These are phyloP conservation scores for Ophiostoma pallidulum DNA, from an alignment of 2,329 filamentous ascomycete species.

Conservation along the genomic window DNA sequence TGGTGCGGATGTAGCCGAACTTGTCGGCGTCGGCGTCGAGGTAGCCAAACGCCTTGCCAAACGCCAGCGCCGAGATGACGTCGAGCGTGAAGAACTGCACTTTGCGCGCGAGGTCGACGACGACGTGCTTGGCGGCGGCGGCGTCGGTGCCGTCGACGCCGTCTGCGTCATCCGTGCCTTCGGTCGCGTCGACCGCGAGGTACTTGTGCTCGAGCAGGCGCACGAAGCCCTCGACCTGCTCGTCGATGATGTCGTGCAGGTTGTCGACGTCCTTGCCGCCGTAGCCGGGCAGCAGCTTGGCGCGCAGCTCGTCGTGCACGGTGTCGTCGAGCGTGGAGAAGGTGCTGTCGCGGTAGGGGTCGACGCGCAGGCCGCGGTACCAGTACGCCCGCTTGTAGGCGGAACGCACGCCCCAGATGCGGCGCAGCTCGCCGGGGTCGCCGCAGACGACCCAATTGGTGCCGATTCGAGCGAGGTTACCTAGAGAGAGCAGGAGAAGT, in stretches of 20 bases:
- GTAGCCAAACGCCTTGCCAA: conserved; percentile 40
- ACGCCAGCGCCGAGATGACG: conserved; percentile 42
- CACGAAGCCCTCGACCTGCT: conserved; percentile 35
- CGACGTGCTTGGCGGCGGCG: conserved; percentile 21
- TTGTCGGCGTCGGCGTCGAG: conserved; percentile 36
- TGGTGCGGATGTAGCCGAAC: conserved; percentile 32
- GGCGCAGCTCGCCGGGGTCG: conserved; percentile 22
- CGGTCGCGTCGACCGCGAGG: conserved; percentile 22
- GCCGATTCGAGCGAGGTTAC: conserved; percentile 22
- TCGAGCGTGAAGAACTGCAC: conserved; percentile 46
- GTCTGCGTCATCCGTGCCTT: no score
- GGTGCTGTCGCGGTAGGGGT: conserved; percentile 40
- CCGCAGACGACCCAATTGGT: conserved; percentile 24
- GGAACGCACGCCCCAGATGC: conserved; percentile 24
- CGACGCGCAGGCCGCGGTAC: conserved; percentile 41
- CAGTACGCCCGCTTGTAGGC: conserved; percentile 24
- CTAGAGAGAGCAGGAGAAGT: no score
- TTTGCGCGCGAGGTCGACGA: conserved; percentile 34
- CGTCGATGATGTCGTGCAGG: conserved; percentile 31
- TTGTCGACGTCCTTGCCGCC: conserved; percentile 24
- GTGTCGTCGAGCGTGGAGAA: conserved; percentile 39
- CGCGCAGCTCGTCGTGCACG: conserved; percentile 31
- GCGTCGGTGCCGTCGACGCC: conserved; percentile 32
- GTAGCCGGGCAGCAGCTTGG: conserved; percentile 24
- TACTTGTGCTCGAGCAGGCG: conserved; percentile 34